Evolutionary conservation across 2,329 filamentous ascomycete genomes (phyloP).

Genomic region (Penicillium freii): DNA sequence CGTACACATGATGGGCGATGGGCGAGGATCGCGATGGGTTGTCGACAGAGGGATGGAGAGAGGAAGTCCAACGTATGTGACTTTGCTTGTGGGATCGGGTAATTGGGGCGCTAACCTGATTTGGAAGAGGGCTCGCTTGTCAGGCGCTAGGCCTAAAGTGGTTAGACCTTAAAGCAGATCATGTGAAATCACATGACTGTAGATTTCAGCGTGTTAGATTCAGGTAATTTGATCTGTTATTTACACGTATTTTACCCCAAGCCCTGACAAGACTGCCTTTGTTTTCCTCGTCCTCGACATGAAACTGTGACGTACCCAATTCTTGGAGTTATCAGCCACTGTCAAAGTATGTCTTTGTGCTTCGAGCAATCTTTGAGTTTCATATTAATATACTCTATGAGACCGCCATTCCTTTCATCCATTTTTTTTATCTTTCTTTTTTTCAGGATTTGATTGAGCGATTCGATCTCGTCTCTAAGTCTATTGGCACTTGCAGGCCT

Average conservation of each 20-base stretch:
- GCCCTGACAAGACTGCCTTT: constrained; percentile 2
- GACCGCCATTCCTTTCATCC: not conserved
- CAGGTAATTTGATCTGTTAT: not conserved
- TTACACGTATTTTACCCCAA: constrained; percentile 4
- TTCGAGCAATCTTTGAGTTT: not conserved
- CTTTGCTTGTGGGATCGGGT: constrained; percentile 45
- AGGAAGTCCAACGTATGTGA: constrained; percentile 36
- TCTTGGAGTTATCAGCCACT: not conserved
- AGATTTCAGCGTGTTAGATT: not conserved
- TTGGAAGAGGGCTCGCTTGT: constrained; percentile 39
- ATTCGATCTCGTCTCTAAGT: not conserved
- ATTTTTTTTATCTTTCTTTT: too few relatives aligned
- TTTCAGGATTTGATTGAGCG: not conserved
- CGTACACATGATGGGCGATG: constrained; percentile 53
- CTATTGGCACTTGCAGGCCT: not conserved
- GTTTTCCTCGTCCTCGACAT: not conserved
- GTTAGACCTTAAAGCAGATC: not conserved
- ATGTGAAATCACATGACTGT: constrained; percentile 10
- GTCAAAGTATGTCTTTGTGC: not conserved
- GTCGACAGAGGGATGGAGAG: constrained; percentile 43
- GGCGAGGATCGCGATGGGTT: constrained; percentile 41
- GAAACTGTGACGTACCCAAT: not conserved
- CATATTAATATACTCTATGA: not conserved
- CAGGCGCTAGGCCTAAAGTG: constrained; percentile 20
- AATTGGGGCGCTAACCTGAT: constrained; percentile 33